Conservation (phyloP, 169 alveolate species). For the Plasmodium sp. region DNA sequence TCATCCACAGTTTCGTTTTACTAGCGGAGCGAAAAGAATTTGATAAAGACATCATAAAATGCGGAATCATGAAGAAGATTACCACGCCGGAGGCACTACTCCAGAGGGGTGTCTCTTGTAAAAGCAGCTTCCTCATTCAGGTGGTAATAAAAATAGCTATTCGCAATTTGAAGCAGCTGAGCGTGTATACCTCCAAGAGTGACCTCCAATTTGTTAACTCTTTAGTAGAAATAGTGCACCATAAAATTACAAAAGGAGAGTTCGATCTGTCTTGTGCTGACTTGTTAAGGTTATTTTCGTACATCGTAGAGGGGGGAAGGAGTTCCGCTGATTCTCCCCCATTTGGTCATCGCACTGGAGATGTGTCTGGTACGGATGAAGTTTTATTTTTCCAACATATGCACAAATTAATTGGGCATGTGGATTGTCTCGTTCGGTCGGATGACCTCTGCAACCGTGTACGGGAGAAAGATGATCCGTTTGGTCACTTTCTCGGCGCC, state of each 20-base stretch:
- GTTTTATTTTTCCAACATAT: slow-evolving; percentile 1
- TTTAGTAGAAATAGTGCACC: slow-evolving; percentile 2
- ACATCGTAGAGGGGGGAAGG: slow-evolving; percentile 4
- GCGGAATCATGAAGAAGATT: slow-evolving; percentile 28
- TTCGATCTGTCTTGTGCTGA: slow-evolving; percentile 20
- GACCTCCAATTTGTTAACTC: not conserved
- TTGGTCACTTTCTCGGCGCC: slow-evolving; percentile 33
- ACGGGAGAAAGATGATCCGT: not conserved
- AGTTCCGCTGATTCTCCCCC: not conserved
- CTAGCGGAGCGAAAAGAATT: slow-evolving; percentile 31
- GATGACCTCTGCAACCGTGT: not conserved
- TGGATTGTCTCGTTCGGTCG: not conserved
- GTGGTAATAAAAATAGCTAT: slow-evolving; percentile 5
- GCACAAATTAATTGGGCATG: slow-evolving; percentile 1
- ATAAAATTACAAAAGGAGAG: not conserved
- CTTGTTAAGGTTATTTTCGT: slow-evolving; percentile 31
- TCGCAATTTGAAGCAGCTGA: not conserved
- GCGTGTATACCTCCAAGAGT: not conserved
- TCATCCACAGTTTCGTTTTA: slow-evolving; percentile 26
- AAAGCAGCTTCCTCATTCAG: slow-evolving; percentile 13
- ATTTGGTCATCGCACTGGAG: not conserved
- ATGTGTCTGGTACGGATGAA: not conserved
- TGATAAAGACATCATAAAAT: slow-evolving; percentile 13
- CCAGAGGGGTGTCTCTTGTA: not conserved
- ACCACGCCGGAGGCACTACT: not conserved